These are phyloP conservation scores for Ophiostoma sp. DNA, from an alignment of 2,329 filamentous ascomycete species.

Conservation along the genomic window DNA sequence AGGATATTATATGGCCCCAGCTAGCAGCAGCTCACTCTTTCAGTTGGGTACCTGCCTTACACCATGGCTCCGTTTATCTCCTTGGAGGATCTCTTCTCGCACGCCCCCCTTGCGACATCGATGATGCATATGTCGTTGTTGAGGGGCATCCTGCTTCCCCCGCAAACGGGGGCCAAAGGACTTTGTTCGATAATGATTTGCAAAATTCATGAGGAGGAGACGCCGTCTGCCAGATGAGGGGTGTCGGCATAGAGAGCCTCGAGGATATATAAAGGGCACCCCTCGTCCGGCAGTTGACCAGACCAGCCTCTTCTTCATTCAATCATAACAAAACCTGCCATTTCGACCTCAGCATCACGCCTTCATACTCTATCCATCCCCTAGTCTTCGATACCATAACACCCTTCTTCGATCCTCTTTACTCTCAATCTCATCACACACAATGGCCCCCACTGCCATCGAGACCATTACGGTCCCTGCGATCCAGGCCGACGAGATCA, in stretches of 20 bases:
- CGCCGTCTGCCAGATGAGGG: not conserved
- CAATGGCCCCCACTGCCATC: slow-evolving; percentile 25
- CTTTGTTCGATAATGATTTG: not conserved
- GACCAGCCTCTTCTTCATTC: not conserved
- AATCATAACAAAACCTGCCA: not conserved
- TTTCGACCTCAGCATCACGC: too few species aligned
- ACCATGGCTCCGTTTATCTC: not conserved
- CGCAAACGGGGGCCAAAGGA: not conserved
- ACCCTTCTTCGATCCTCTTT: not conserved
- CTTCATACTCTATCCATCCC: not conserved
- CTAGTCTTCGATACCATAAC: not conserved
- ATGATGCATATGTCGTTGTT: slow-evolving; percentile 14
- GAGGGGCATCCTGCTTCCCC: not conserved
- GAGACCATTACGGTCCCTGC: slow-evolving; percentile 28
- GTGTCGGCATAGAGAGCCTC: not conserved
- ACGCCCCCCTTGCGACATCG: slow-evolving; percentile 15
- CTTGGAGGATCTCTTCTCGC: not conserved
- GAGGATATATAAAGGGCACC: not conserved
- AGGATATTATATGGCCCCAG: not conserved
- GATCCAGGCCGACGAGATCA: slow-evolving; percentile 27
- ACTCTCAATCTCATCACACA: not conserved
- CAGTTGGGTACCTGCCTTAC: not conserved
- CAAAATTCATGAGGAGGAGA: not conserved
- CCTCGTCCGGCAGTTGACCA: not conserved
- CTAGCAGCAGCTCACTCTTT: not conserved